Base-by-base conservation (phyloP, 2,329 filamentous ascomycete genomes). In the Ceratocystis ficicola region DNA sequence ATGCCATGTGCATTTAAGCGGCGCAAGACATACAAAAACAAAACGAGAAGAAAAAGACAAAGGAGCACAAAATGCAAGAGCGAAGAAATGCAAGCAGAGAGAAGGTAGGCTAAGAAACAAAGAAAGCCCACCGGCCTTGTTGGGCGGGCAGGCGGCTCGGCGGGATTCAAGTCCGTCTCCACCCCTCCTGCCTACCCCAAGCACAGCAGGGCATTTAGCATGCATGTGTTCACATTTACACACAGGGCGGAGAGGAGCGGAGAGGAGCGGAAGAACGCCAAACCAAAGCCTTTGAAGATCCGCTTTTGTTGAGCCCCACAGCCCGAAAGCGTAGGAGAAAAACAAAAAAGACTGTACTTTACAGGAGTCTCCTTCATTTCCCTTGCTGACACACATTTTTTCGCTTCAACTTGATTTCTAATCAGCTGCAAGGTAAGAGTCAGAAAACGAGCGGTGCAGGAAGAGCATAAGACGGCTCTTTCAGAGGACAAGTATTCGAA, bases 201-300 rank as follows among this genome's bases (percentile, higher is more conserved):
- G 4, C 36, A 12, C 5, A 8, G 32, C 36, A 41, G 25, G 44
- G 20, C 32, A 41, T 3, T 36, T 62, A 22, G 32, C 36, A 62
- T 62, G 10, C 8, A 17, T 28, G 5, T 61, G 2, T 41, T 41
- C 15, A 15, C 32, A 36, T 32, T n/a, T n/a, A n/a, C n/a, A n/a
- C n/a, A 2, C 22, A 44, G n/a, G 55, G 55, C 55, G 57, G 44
- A 52, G 62, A 55, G 36, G 15, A 57, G 50, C 52, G 50, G 63
- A 50, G 48, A 44, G 55, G 46, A 57, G 63, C 48, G 63, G 62
- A 64, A 55, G 15, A 22, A 15, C 20, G 48, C 48, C 22, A 28
- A 52, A 5, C 12, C 48, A 25, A 25, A 25, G 12, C 48, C n/a
- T 50, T 22, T 50, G 48, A 50, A n/a, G 48, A 57, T 28, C 12